These are phyloP conservation scores for Neurospora sp. DNA, from an alignment of 495 filamentous ascomycete genomes.

Conservation along the genomic window DNA sequence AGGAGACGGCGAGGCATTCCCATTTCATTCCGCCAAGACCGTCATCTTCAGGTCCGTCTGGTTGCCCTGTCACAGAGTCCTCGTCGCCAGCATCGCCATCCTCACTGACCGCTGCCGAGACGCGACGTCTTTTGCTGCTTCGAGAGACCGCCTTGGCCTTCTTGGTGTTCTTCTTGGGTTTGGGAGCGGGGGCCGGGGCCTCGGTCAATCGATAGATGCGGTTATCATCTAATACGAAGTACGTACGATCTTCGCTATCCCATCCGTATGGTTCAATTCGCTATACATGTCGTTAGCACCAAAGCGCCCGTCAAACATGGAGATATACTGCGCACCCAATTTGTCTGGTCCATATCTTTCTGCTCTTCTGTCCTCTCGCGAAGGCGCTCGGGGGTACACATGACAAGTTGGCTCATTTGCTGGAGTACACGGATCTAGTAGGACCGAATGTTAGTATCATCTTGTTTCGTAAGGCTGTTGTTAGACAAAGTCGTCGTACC, in stretches of 20 bases:
- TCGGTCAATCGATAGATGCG: slow-evolving; percentile 80
- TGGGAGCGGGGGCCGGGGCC: slow-evolving; percentile 45
- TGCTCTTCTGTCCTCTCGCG: slow-evolving; percentile 79
- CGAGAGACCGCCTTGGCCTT: slow-evolving; percentile 58
- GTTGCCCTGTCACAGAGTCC: slow-evolving; percentile 18
- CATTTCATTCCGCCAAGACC: slow-evolving; percentile 66
- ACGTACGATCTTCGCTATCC: slow-evolving; percentile 72
- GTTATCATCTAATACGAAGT: slow-evolving; percentile 91
- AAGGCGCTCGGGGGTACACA: slow-evolving; percentile 74
- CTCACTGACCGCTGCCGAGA: slow-evolving; percentile 44
- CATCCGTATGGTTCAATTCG: slow-evolving; percentile 87
- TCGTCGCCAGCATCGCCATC: slow-evolving; percentile 47
- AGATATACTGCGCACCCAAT: slow-evolving; percentile 55
- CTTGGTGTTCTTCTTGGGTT: slow-evolving; percentile 68
- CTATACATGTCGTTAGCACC: slow-evolving; percentile 38
- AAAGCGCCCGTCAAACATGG: background rate
- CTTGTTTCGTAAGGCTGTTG: background rate
- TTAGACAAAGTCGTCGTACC: slow-evolving; percentile 22
- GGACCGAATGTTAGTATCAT: background rate
- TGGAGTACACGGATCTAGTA: slow-evolving; percentile 69
- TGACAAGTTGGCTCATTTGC: slow-evolving; percentile 83
- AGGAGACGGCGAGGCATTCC: slow-evolving; percentile 80
- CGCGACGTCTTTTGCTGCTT: slow-evolving; percentile 62
- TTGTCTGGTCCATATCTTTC: slow-evolving; percentile 66
- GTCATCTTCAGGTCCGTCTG: slow-evolving; percentile 42